phyloP scores from a whole-genome alignment of 2,329 filamentous ascomycete genomes.

The Aspergillus unguis region DNA sequence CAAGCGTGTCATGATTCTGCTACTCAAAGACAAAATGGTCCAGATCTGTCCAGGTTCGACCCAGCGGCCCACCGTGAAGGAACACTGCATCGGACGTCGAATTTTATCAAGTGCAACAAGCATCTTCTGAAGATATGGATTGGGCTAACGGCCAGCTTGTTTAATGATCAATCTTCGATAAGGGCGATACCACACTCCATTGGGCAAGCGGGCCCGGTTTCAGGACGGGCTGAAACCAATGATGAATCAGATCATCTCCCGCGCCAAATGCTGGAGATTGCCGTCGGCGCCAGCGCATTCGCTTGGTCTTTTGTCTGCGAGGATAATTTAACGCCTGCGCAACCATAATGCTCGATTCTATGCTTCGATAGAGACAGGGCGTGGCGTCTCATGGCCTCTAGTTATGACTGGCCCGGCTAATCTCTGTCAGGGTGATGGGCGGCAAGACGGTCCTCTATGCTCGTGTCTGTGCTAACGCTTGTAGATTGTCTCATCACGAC shows the following conservation, averaged over 20 bases:
- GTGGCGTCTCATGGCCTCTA: conserved; percentile 7
- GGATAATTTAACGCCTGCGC: conserved; percentile 21
- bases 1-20: no score
- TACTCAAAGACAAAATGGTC: neutral
- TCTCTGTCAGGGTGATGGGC: neutral
- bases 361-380: conserved; percentile 24
- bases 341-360: conserved; percentile 23
- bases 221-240: conserved; percentile 14
- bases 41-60: neutral
- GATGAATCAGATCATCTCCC: conserved; percentile 4
- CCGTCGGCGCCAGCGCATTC: conserved; percentile 10
- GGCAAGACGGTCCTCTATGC: neutral
- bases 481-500: conserved; percentile 4
- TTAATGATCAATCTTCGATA: neutral
- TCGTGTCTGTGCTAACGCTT: conserved; percentile 12
- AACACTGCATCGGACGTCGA: neutral
- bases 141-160: neutral
- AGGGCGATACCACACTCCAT: conserved; percentile 3
- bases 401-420: conserved; percentile 7
- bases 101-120: no score
- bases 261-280: neutral
- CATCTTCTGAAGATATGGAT: no score
- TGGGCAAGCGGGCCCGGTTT: conserved; percentile 11
- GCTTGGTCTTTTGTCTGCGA: conserved; percentile 14
- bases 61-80: neutral